A percentile compares a stretch with the other conserved stretches of the same genome.
These are phyloP conservation scores for Phytopythium sindhum DNA, from an alignment of 352 stramenopile genomes.

Conservation along the genomic window DNA sequence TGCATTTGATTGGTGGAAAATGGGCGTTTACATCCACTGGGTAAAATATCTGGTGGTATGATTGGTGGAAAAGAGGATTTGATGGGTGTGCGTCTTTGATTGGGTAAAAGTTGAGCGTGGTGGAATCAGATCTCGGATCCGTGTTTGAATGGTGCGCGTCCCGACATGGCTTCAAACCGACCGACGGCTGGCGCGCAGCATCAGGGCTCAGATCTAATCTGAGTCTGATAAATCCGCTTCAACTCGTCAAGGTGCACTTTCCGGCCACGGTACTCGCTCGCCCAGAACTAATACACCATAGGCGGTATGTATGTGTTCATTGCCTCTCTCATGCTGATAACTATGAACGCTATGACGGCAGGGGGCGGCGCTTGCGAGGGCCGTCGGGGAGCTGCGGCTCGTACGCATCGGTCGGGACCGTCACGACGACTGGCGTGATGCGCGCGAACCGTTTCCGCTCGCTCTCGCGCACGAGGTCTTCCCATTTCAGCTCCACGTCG, in stretches of 20 bases:
- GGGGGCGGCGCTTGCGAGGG: not conserved
- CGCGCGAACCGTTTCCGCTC: slow-evolving; percentile 29
- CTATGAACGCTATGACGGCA: no score
- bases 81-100: not conserved
- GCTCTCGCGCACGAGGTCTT: slow-evolving; percentile 33
- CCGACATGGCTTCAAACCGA: not conserved
- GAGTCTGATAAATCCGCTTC: not conserved
- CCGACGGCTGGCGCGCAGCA: no score
- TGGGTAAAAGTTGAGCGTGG: not conserved
- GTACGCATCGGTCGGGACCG: slow-evolving; percentile 18
- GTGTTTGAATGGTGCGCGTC: not conserved
- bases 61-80: not conserved
- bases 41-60: not conserved
- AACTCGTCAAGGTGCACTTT: not conserved
- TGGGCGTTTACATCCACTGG: not conserved
- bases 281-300: no score
- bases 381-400: slow-evolving; percentile 1
- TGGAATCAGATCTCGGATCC: not conserved
- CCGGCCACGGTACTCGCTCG: no score
- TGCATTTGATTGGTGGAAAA: not conserved
- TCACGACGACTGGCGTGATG: slow-evolving; percentile 23
- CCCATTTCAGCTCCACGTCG: slow-evolving; percentile 30
- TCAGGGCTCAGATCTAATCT: not conserved
- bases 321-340: no score
- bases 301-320: no score